Evolutionary conservation across 495 filamentous ascomycete species (phyloP), one percentile per base, ranked within the genome.

Genomic region (Xylaria bambusicola): DNA sequence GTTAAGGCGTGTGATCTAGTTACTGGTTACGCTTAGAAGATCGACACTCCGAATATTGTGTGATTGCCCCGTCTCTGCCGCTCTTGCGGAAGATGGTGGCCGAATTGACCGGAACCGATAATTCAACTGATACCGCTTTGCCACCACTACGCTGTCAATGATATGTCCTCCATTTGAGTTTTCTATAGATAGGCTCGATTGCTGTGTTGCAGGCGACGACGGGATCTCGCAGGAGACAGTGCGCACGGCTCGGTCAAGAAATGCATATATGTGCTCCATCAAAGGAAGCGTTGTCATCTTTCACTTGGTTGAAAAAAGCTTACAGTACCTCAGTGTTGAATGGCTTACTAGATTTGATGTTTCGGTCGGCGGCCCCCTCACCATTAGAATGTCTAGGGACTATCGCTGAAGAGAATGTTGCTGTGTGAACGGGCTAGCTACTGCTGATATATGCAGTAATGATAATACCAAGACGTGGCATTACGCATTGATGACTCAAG

Each of bases 1-100:
- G 48, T 9, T 18, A 55, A 40, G 21, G 49, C 49, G 49, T 46
- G 49, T 27, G 47, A 12, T 40, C 18, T n/a, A 29, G 18, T 40
- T 20, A 60, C 7, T 60, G 57, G 57, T 12, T 29, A 60, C 49
- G 49, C 38, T 60, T 52, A 52, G 48, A 12, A 33, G 15, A 60
- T 60, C 57, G 49, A 53, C 57, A 40, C 27, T 52, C 41, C 10
- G 29, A n/a, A 47, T 47, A 26, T 53, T 46, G 20, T 21, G 53
- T 20, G 17, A 44, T 31, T 36, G n/a, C 36, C 36, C 44, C 20
- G 17, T 35, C 44, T 57, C 31, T 38, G 15, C 23, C 24, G 23
- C 20, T 6, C 42, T 18, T 45, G 56, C 1, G 36, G 35, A 41
- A 21, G 46, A 41, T 23, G 38, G 44, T 42, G 23, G 20, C 26